Conservation (phyloP, 768 basidiomycete species). For the Pleurotus giganteus region DNA sequence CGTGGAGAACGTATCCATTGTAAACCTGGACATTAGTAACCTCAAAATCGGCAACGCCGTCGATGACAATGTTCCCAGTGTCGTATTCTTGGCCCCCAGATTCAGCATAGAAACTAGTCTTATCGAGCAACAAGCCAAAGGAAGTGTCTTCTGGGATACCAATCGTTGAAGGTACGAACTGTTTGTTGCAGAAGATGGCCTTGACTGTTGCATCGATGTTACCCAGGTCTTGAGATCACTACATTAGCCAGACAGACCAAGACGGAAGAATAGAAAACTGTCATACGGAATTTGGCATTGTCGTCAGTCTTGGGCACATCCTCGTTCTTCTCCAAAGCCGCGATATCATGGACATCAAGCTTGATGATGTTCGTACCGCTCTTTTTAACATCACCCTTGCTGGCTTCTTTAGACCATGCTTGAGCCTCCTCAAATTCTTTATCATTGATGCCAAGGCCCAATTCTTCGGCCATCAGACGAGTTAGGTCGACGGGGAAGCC, state of each 20-base stretch:
- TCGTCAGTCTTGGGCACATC: slow-evolving; percentile 91
- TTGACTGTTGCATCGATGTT: slow-evolving; percentile 75
- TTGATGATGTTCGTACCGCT: slow-evolving; percentile 69
- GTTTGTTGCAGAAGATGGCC: slow-evolving; percentile 80
- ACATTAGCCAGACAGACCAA: background rate
- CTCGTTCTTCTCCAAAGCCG: slow-evolving; percentile 73
- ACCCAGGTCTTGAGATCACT: slow-evolving; percentile 58
- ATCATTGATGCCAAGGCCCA: slow-evolving; percentile 81
- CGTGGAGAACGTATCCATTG: slow-evolving; percentile 95
- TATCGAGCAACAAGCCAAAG: slow-evolving; percentile 88
- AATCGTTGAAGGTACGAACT: slow-evolving; percentile 68
- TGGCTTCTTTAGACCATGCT: slow-evolving; percentile 85
- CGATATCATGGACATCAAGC: slow-evolving; percentile 95
- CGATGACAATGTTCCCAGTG: slow-evolving; percentile 92
- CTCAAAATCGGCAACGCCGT: slow-evolving; percentile 88
- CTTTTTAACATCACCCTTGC: slow-evolving; percentile 80
- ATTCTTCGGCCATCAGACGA: slow-evolving; percentile 94
- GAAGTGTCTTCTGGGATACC: slow-evolving; percentile 59
- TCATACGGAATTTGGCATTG: slow-evolving; percentile 79
- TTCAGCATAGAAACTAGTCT: slow-evolving; percentile 96
- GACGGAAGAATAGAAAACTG: background rate
- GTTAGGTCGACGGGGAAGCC: slow-evolving; percentile 98
- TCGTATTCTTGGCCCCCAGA: slow-evolving; percentile 97
- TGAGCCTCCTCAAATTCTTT: slow-evolving; percentile 89
- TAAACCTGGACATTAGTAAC: slow-evolving; percentile 92